These are phyloP conservation scores for Cladosporium oxysporum DNA, from an alignment of 2,329 filamentous ascomycete species.

Conservation along the genomic window DNA sequence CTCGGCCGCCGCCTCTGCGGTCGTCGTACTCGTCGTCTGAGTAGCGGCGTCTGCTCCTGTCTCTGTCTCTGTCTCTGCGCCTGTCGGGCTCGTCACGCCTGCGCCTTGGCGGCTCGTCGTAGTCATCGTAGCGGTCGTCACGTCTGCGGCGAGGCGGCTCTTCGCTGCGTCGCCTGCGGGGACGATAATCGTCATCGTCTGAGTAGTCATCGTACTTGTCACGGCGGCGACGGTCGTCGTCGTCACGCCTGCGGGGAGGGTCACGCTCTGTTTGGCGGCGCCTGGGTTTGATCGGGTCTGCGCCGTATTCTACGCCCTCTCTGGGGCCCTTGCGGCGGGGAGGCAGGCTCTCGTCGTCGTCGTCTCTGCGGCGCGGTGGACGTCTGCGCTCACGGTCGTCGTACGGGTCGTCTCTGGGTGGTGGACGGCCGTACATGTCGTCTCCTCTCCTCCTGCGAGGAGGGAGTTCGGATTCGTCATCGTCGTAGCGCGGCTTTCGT, in stretches of 20 bases:
- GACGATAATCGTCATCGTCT: conserved; percentile 28
- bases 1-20: conserved; percentile 23
- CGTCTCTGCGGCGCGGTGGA: conserved; percentile 20
- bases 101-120: conserved; percentile 23
- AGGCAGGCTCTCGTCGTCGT: conserved; percentile 29
- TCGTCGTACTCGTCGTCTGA: conserved; percentile 22
- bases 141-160: conserved; percentile 24
- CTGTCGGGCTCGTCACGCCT: conserved; percentile 22
- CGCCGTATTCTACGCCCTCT: conserved; percentile 25
- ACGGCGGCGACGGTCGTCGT: conserved; percentile 26
- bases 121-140: conserved; percentile 22
- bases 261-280: conserved; percentile 21
- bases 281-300: conserved; percentile 21
- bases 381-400: conserved; percentile 21
- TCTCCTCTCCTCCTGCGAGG: conserved; percentile 11
- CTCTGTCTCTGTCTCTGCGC: conserved; percentile 19
- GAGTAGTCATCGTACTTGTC: conserved; percentile 26
- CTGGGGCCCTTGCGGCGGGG: conserved; percentile 27
- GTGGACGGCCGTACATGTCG: conserved; percentile 18
- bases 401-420: conserved; percentile 21
- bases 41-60: conserved; percentile 17
- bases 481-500: conserved; percentile 23
- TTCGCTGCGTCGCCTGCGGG: conserved; percentile 24
- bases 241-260: conserved; percentile 16
- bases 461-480: conserved; percentile 20